Evolutionary conservation across 441 rosid species (phyloP).

Genomic region (Cnidoscolus chayamansa): DNA sequence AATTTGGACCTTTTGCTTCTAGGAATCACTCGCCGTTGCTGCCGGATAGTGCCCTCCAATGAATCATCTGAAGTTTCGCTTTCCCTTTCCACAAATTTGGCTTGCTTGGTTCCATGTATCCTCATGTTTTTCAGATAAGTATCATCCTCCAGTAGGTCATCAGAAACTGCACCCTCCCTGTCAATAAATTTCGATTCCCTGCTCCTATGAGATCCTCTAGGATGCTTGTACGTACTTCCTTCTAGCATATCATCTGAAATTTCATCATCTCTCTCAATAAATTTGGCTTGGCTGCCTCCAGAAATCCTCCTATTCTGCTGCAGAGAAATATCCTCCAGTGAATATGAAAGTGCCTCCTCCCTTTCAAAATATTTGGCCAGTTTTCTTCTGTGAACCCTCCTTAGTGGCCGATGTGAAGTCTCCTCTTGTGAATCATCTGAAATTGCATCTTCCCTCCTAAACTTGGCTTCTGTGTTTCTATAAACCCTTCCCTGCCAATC

Average conservation of each 20-base stretch:
- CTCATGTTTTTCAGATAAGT: conserved; percentile 27
- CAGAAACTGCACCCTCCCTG: conserved; percentile 36
- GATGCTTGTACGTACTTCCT: conserved; percentile 30
- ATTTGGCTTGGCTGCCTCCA: conserved; percentile 30
- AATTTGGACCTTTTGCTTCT: conserved; percentile 40
- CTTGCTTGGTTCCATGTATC: conserved; percentile 34
- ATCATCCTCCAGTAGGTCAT: conserved; percentile 40
- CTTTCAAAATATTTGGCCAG: conserved; percentile 25
- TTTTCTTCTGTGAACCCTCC: conserved; percentile 40
- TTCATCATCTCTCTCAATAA: conserved; percentile 39
- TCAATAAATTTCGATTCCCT: conserved; percentile 34
- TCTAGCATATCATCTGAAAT: conserved; percentile 48
- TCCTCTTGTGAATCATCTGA: conserved; percentile 45
- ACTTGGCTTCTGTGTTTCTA: conserved; percentile 30
- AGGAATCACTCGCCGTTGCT: conserved; percentile 31
- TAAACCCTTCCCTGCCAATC: conserved; percentile 29
- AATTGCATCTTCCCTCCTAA: conserved; percentile 43
- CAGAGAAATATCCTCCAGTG: conserved; percentile 27
- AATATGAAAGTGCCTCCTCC: conserved; percentile 36
- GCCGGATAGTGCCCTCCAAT: conserved; percentile 29
- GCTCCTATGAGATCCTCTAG: conserved; percentile 21
- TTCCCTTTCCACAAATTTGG: conserved; percentile 35
- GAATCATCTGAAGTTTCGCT: conserved; percentile 42
- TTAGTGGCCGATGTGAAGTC: conserved; percentile 32
- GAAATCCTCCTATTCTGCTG: conserved; percentile 26